A percentile compares a stretch with the other conserved stretches of the same genome.
phyloP scores from a whole-genome alignment of 1,284 basidiomycete species.

The Gymnopus androsaceus region DNA sequence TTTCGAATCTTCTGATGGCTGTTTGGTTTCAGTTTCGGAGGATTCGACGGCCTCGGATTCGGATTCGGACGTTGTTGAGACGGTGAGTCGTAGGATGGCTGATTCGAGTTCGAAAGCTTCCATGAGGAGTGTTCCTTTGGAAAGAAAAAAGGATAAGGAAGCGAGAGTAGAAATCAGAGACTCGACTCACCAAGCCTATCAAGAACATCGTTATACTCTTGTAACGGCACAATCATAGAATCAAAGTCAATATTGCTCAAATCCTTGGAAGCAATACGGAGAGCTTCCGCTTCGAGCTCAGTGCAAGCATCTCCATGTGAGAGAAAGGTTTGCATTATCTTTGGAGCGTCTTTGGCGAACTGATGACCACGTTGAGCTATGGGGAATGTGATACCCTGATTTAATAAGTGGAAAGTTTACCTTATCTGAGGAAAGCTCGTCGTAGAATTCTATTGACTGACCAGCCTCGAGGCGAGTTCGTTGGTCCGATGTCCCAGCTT shows the following conservation, averaged over 20 bases:
- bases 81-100: constrained; percentile 37
- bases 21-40: constrained; percentile 6
- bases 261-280: constrained; percentile 37
- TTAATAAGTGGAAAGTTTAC: constrained; percentile 25
- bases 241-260: constrained; percentile 26
- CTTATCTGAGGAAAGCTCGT: constrained; percentile 37
- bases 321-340: constrained; percentile 45
- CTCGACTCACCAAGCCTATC: constrained; percentile 36
- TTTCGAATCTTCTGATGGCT: neutral
- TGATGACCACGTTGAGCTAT: constrained; percentile 18
- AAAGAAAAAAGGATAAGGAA: neutral
- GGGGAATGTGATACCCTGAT: neutral
- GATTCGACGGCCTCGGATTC: neutral
- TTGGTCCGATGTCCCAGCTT: constrained; percentile 38
- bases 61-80: neutral
- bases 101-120: constrained; percentile 38
- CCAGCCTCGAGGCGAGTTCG: constrained; percentile 40
- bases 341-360: constrained; percentile 44
- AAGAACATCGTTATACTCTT: constrained; percentile 41
- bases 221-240: constrained; percentile 29
- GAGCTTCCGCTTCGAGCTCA: constrained; percentile 39
- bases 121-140: constrained; percentile 34
- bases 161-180: neutral
- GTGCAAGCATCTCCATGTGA: constrained; percentile 43
- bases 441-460: constrained; percentile 37